Base-by-base conservation (phyloP, 306 rosid genomes). In the Pueraria montana region DNA sequence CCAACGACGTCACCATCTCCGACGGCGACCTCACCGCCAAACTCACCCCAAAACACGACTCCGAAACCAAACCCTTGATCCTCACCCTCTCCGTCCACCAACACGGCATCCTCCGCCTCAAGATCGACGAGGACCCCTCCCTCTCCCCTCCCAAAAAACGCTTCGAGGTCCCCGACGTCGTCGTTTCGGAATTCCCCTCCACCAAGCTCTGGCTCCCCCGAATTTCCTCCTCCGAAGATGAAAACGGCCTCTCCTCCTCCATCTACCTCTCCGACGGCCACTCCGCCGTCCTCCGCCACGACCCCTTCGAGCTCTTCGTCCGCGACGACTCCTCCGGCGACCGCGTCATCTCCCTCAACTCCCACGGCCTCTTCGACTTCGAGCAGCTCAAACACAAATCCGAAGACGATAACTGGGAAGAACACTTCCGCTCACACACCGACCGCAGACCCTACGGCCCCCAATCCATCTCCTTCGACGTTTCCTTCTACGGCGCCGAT, bases 391-490 rank as follows among this genome's bases (percentile, higher is more conserved):
- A 84, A 27, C 79, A 66, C 75, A 96, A 96, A 70, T 74, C 74
- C 34, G 96, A 91, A 78, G 98, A 85, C 30, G 99, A 91, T 38
- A 88, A 90, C 2, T 94, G 98, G 98, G 96, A 88, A 74, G 98
- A 96, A 87, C 87, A 53, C 46, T 96, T 96, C 72, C 90, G 81
- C 4, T 72, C 89, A 7, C 94, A 96, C 59, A 94, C 95, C 0
- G 99, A 96, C 72, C 45, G 63, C 17, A 82, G 98, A 80, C 99
- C 99, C 0, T 86, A 88, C 80, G 99, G 99, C 23, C 93, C 99
- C 30, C 98, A 96, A 85, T 96, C 99, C 43, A 91, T 96, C 21
- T 91, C 94, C 77, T 96, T 96, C 65, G 99, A 96, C 42, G 95
- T 96, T 34, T 91, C 98, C 1, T 96, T 96, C 73, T 79, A 94